Evolutionary conservation across 768 basidiomycete species (phyloP), one percentile per base, ranked within the genome.

Genomic region (Auriscalpium vulgare): DNA sequence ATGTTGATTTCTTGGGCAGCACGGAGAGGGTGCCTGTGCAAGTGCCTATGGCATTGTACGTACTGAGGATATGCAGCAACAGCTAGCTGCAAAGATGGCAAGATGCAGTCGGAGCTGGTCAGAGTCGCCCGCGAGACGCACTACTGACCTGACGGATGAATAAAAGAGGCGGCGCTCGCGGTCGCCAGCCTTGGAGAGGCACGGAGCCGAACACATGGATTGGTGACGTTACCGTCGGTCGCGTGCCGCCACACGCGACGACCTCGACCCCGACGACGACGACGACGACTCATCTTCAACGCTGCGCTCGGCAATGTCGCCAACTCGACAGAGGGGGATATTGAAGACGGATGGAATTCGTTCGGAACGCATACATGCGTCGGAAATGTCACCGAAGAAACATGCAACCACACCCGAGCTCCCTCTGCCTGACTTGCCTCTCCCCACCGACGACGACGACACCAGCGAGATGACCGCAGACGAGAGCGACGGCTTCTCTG

Each of bases 391-490:
- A 13, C 40, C 40, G 17, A 43, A 43, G 29, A 29, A 43, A 13
- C 14, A 17, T 8, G 40, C 40, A 43, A 9, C 40, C 40, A 43
- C 35, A 17, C 13, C 37, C n/a, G 50, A 51, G n/a, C 11, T 37
- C 35, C 50, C 37, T 16, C 50, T 35, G 36, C 50, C 50, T n/a
- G 50, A 51, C 50, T 51, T 51, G 16, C 51, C 50, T 5, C 53
- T 46, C 38, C 54, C 58, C 37, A 50, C 54, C 19, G 56, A 44
- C 23, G 60, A 59, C 14, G 57, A 56, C 36, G 60, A 56, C 3
- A 46, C 16, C 23, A 56, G 48, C 37, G 60, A 62, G 1, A 37
- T 54, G 17, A 60, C 43, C 34, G 46, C 43, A 5, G 58, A 60
- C 37, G 59, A 62, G 19, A 60, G 45, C 10, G 57, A 51, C 10